Percentiles rank a stretch among this genome's conserved stretches.
phyloP scores from a whole-genome alignment of 352 stramenopile genomes.

The Globisporangium nodosum region DNA sequence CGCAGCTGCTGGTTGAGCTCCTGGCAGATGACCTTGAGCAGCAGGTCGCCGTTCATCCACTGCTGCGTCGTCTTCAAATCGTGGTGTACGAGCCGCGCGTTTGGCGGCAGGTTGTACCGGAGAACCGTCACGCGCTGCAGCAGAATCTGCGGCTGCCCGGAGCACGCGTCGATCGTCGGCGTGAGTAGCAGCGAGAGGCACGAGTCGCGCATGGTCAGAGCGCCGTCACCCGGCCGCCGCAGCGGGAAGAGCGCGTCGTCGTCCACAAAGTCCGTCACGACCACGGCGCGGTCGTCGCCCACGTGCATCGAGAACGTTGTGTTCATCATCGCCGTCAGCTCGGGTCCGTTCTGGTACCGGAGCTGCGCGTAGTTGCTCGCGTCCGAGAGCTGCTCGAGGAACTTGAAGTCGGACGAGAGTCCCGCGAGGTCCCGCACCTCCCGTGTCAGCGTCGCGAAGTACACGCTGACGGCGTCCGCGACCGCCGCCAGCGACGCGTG shows the following conservation, averaged over 20 bases:
- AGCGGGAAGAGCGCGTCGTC: conserved; percentile 29
- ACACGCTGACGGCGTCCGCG: conserved; percentile 24
- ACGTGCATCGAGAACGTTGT: conserved; percentile 30
- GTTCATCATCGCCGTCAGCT: conserved; percentile 33
- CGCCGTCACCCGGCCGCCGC: conserved; percentile 17
- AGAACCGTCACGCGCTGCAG: conserved; percentile 39
- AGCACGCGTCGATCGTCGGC: conserved; percentile 20
- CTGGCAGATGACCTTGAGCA: conserved; percentile 50
- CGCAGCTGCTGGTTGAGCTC: conserved; percentile 27
- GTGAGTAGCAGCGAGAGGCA: conserved; percentile 31
- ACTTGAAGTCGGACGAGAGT: conserved; percentile 16
- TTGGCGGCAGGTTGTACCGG: conserved; percentile 46
- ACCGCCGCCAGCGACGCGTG: conserved; percentile 28
- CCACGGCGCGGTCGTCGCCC: conserved; percentile 22
- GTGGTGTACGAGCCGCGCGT: conserved; percentile 32
- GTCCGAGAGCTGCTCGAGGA: conserved; percentile 27
- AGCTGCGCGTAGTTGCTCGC: conserved; percentile 32
- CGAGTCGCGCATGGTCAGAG: conserved; percentile 19
- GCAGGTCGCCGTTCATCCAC: conserved; percentile 56
- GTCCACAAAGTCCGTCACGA: conserved; percentile 46
- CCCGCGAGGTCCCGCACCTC: conserved; percentile 31
- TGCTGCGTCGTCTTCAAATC: conserved; percentile 41
- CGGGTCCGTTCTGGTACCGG: conserved; percentile 32
- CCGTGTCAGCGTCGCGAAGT: conserved; percentile 30
- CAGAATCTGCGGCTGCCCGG: conserved; percentile 32